Percentiles rank a stretch among this genome's conserved stretches.
phyloP scores from a whole-genome alignment of 805 yeast species.

The Metschnikowia lunata region DNA sequence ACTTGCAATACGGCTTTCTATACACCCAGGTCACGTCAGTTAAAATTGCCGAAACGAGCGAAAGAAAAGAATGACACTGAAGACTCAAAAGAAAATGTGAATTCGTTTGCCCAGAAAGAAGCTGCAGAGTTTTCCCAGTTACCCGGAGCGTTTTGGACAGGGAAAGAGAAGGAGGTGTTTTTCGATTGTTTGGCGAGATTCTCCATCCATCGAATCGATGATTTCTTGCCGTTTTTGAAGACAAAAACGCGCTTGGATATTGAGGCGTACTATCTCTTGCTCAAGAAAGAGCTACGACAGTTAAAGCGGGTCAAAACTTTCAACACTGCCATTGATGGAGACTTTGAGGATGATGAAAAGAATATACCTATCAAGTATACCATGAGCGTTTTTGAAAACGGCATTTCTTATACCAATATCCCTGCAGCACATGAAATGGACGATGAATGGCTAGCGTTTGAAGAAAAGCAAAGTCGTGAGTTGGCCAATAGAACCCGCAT shows the following conservation, averaged over 20 bases:
- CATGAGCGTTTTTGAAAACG: slow-evolving; percentile 1
- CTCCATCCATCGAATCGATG: slow-evolving; percentile 45
- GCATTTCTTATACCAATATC: slow-evolving; percentile 34
- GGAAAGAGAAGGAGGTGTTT: slow-evolving; percentile 47
- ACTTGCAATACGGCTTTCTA: slow-evolving; percentile 9
- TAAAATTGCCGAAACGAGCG: not conserved
- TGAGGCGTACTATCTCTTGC: slow-evolving; percentile 37
- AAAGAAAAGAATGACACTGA: not conserved
- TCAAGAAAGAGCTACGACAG: slow-evolving; percentile 25
- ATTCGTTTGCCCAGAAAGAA: not conserved
- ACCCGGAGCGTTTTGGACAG: slow-evolving; percentile 43
- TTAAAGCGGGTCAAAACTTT: slow-evolving; percentile 17
- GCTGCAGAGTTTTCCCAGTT: not conserved
- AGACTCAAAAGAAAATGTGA: too few species aligned
- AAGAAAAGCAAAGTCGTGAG: slow-evolving; percentile 35
- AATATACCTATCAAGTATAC: not conserved
- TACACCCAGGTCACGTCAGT: not conserved
- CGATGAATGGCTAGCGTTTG: slow-evolving; percentile 38
- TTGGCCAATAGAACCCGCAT: slow-evolving; percentile 20
- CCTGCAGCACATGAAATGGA: slow-evolving; percentile 54
- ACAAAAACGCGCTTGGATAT: slow-evolving; percentile 44
- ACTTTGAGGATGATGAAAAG: not conserved
- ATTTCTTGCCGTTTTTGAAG: slow-evolving; percentile 35
- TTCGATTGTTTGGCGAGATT: slow-evolving; percentile 46
- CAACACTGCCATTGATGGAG: not conserved